Conservation (phyloP, 2,329 filamentous ascomycete genomes). For the Acephala macrosclerotiorum region DNA sequence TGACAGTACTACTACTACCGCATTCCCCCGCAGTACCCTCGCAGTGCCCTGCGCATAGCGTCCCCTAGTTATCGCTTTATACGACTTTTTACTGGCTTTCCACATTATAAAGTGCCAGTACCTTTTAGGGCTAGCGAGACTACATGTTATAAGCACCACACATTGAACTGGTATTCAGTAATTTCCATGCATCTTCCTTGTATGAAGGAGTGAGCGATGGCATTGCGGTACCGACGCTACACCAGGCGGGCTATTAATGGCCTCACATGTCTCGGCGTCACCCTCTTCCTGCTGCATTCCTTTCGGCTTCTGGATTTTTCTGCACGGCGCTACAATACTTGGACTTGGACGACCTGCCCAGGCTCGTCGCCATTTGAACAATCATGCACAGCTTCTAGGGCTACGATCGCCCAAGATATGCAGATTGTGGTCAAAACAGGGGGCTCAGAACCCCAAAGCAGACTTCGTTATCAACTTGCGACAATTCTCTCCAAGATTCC, state of each 20-base stretch:
- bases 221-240: conserved; percentile 8
- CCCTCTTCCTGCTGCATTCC: conserved; percentile 14
- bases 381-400: conserved; percentile 17
- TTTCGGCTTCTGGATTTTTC: conserved; percentile 14
- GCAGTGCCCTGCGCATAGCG: too few species aligned
- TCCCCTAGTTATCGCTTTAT: too few species aligned
- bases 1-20: too few species aligned
- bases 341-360: conserved; percentile 16
- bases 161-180: too few species aligned
- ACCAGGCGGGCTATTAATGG: conserved; percentile 16
- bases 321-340: conserved; percentile 17
- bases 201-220: conserved; percentile 10
- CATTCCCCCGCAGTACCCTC: too few species aligned
- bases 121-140: neutral
- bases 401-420: conserved; percentile 20
- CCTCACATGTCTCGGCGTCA: conserved; percentile 12
- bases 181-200: conserved; percentile 13
- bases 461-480: conserved; percentile 22
- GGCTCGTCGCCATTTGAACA: conserved; percentile 13
- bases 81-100: neutral
- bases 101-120: neutral
- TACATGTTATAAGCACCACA: neutral
- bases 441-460: conserved; percentile 24
- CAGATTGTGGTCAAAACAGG: conserved; percentile 27
- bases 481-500: conserved; percentile 23